Evolutionary conservation across 2,329 filamentous ascomycete species (phyloP).

Genomic region (Neonectria magnoliae): DNA sequence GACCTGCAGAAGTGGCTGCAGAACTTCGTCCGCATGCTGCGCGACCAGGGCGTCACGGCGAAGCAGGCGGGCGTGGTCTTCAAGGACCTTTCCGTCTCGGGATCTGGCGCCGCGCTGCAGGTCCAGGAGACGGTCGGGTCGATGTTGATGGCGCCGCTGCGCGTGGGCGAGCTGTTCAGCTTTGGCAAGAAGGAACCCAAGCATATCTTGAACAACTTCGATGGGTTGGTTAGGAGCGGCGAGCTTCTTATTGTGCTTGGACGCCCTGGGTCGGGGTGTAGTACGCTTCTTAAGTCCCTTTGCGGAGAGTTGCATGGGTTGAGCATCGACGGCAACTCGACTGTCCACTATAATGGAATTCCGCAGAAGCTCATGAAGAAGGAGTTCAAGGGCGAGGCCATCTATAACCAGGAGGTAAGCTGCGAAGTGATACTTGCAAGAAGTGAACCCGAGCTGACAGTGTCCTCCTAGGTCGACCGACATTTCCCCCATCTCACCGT

Average conservation of each 20-base stretch:
- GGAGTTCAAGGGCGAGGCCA: conserved; percentile 71
- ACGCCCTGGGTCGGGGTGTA: conserved; percentile 72
- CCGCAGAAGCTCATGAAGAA: conserved; percentile 62
- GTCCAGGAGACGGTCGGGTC: conserved; percentile 74
- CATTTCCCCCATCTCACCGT: conserved; percentile 84
- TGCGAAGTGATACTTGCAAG: neutral
- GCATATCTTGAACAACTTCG: conserved; percentile 71
- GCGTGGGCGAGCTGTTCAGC: conserved; percentile 65
- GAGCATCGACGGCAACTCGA: conserved; percentile 58
- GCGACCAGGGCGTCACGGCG: conserved; percentile 64
- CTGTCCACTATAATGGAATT: conserved; percentile 72
- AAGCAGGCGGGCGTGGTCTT: conserved; percentile 70
- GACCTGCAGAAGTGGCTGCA: conserved; percentile 55
- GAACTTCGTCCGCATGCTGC: conserved; percentile 53
- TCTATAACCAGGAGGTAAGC: conserved; percentile 77
- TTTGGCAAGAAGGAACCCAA: conserved; percentile 58
- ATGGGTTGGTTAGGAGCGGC: conserved; percentile 70
- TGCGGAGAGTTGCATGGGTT: conserved; percentile 69
- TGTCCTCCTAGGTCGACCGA: conserved; percentile 63
- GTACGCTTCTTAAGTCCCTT: conserved; percentile 70
- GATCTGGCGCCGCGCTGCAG: conserved; percentile 73
- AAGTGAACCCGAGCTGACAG: neutral
- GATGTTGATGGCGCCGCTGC: conserved; percentile 65
- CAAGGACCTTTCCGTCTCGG: conserved; percentile 72
- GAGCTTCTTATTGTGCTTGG: conserved; percentile 77